A percentile compares a stretch with the other conserved stretches of the same genome.
phyloP scores from a whole-genome alignment of 371 early-diverging fungal species.

The Fennellomyces sp. region DNA sequence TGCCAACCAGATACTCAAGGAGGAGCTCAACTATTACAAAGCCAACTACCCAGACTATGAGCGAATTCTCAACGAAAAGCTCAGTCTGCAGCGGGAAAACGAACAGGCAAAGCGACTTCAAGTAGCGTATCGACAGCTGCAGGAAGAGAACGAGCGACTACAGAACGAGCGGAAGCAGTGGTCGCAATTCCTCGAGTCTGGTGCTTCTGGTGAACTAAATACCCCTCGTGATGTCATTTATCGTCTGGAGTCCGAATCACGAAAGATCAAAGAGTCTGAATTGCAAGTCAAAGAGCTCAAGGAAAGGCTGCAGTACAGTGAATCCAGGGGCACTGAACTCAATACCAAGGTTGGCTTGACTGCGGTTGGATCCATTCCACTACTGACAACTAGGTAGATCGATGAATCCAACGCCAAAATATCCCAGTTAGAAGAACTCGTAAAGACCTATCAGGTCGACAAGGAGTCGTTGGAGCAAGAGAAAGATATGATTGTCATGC shows the following conservation, averaged over 20 bases:
- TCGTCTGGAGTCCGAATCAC: conserved; percentile 1
- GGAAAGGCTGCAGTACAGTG: not conserved
- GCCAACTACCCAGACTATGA: conserved; percentile 14
- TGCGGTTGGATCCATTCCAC: too few species aligned
- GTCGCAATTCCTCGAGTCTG: conserved; percentile 17
- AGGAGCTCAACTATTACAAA: conserved; percentile 17
- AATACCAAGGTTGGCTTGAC: not conserved
- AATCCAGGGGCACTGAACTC: not conserved
- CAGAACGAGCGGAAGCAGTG: conserved; percentile 19
- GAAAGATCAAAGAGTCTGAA: not conserved
- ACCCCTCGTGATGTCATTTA: conserved; percentile 19
- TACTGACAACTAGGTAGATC: conserved; percentile 9
- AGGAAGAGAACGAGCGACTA: conserved; percentile 19
- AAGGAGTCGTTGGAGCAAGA: conserved; percentile 13
- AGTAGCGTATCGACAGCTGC: not conserved
- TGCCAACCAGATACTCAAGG: conserved; percentile 11
- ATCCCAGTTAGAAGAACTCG: conserved; percentile 10
- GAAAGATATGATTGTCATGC: conserved; percentile 42
- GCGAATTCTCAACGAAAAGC: conserved; percentile 15
- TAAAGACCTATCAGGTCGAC: conserved; percentile 9
- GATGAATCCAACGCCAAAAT: conserved; percentile 10
- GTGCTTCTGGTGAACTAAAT: not conserved
- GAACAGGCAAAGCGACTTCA: not conserved
- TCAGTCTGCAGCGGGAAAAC: conserved; percentile 14
- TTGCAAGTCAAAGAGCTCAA: not conserved